Evolutionary conservation across 345 rosid species (phyloP), one percentile per base, ranked within the genome.

Genomic region (Sonneratia caseolaris): DNA sequence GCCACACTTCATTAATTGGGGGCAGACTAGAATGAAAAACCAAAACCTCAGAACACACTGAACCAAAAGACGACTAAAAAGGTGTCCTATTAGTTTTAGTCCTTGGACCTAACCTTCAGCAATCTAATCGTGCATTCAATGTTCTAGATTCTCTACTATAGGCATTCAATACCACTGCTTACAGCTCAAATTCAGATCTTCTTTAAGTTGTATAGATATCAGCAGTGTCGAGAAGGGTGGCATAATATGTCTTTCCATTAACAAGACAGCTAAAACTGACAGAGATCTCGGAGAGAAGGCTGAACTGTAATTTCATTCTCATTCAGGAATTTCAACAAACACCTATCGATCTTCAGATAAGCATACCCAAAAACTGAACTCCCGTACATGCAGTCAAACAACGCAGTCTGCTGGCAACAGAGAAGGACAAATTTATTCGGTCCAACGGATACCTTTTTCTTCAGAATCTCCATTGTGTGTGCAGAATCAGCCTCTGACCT

Each of bases 371-470:
- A 40, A 11, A 16, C 10, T 9, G 0, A 7, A 22, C 12, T 14
- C 1, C 24, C 49, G 59, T 67, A 16, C 47, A 38, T 37, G n/a
- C 2, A 65, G 38, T 68, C 32, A 24, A 55, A n/a, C 45, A n/a
- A 53, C 37, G 55, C 42, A 62, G 15, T 64, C 43, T 12, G 70
- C n/a, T 0, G 22, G 68, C 21, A 3, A 37, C 15, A 65, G 9
- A 24, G 24, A 43, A 64, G 16, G 21, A 3, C 19, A 24, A 8
- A 6, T 65, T 2, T 27, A 12, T 35, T 27, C 5, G 18, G 27
- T 27, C 66, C 3, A 35, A 13, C 19, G 14, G 9, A 1, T 62
- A 62, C 66, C 66, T 88, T 92, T 85, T 88, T 88, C 71, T 73
- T 66, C 61, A 80, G 81, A 69, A 79, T 49, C 56, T 76, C 86